These are phyloP conservation scores for Debaryomyces maramus DNA, from an alignment of 805 yeast genomes.

Conservation along the genomic window DNA sequence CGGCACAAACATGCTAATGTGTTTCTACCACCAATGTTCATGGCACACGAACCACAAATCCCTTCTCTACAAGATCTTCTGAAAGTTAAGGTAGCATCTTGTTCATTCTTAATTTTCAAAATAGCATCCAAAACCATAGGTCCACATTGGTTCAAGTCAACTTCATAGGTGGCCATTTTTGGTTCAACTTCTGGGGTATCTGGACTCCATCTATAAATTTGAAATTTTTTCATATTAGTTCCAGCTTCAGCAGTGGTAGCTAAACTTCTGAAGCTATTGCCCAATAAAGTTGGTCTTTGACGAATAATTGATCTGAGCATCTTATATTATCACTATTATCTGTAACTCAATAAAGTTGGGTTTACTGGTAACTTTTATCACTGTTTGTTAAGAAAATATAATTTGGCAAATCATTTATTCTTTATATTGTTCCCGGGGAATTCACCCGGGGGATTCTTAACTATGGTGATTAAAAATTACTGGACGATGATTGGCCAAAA, in stretches of 20 bases:
- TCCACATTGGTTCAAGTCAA: conserved; percentile 89
- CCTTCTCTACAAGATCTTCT: conserved; percentile 99
- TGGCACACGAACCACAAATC: conserved; percentile 98
- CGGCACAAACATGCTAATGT: conserved; percentile 96
- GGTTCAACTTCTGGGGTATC: conserved; percentile 95
- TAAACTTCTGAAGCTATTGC: conserved; percentile 26
- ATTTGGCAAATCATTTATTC: conserved; percentile 1
- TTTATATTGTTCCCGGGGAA: conserved; percentile 1
- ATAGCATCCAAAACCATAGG: conserved; percentile 98
- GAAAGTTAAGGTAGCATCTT: conserved; percentile 91
- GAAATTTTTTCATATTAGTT: conserved; percentile 72
- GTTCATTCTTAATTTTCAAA: conserved; percentile 92
- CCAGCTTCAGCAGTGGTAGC: conserved; percentile 54
- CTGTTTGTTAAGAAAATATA: neutral
- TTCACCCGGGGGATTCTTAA: neutral
- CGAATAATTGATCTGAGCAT: conserved; percentile 23
- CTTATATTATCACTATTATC: no score
- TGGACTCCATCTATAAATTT: conserved; percentile 97
- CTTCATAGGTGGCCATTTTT: conserved; percentile 72
- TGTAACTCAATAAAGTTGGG: no score
- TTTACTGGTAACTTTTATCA: no score
- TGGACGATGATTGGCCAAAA: conserved; percentile 1
- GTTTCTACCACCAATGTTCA: conserved; percentile 98
- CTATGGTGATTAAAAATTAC: conserved; percentile 1
- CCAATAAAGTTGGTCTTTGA: conserved; percentile 11